Evolutionary conservation across 257 asterid species (phyloP).

Genomic region (Salvia rosmarinus): DNA sequence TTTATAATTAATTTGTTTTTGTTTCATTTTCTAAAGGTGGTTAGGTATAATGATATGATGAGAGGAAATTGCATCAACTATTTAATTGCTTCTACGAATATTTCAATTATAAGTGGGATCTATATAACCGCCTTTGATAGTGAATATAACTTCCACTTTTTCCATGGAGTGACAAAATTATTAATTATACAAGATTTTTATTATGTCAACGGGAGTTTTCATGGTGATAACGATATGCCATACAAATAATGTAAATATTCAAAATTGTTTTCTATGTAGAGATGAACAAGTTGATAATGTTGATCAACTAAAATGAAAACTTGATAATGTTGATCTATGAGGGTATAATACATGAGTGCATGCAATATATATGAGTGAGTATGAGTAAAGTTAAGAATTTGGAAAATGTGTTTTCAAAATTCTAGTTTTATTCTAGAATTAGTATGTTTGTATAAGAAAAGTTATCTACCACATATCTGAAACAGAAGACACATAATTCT

Average conservation of each 20-base stretch:
- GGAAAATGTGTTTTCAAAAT: not conserved
- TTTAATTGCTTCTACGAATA: not conserved
- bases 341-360: not conserved
- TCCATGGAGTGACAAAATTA: not conserved
- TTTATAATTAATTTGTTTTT: not conserved
- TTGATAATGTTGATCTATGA: not conserved
- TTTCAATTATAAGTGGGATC: constrained; percentile 31
- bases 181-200: not conserved
- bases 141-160: constrained; percentile 19
- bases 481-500: too few species aligned
- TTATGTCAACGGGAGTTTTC: constrained; percentile 24
- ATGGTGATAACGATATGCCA: not conserved
- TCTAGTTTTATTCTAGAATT: too few species aligned
- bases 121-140: constrained; percentile 28
- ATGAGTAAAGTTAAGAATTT: not conserved
- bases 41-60: constrained; percentile 26
- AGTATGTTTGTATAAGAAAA: too few species aligned
- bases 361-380: not conserved
- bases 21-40: not conserved
- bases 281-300: not conserved
- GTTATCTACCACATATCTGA: too few species aligned
- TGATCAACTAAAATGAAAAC: not conserved
- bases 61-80: constrained; percentile 1
- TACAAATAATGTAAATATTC: not conserved
- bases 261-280: not conserved